Evolutionary conservation across 441 rosid genomes (phyloP).

Genomic region (Erodium trifolium): DNA sequence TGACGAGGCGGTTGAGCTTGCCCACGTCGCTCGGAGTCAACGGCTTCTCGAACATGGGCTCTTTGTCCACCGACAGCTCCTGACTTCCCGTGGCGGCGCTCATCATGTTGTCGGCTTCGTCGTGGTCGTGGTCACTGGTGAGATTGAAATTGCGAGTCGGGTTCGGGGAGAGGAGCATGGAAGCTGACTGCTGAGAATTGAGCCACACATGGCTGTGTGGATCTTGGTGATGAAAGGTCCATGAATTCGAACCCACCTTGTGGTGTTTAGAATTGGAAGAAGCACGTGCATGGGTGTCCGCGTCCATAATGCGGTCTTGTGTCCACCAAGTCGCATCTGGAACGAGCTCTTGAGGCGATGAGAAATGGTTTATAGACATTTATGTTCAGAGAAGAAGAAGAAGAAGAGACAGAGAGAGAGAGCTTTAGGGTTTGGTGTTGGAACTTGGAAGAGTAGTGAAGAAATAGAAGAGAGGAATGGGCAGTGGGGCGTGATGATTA

Average conservation of each 20-base stretch:
- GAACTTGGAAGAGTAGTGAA: neutral
- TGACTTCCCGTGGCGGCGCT: too few relatives aligned
- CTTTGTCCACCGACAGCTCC: slow-evolving; percentile 22
- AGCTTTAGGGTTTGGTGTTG: neutral
- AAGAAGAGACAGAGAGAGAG: neutral
- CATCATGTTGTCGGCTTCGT: neutral
- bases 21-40: slow-evolving; percentile 93
- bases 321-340: slow-evolving; percentile 39
- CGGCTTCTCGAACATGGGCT: slow-evolving; percentile 73
- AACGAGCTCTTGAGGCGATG: slow-evolving; percentile 10
- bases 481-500: slow-evolving; percentile 16
- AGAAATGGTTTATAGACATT: slow-evolving; percentile 59
- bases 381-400: neutral
- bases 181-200: neutral
- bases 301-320: slow-evolving; percentile 31
- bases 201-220: neutral
- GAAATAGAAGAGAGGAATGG: too few relatives aligned
- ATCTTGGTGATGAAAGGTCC: slow-evolving; percentile 8
- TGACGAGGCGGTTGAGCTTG: slow-evolving; percentile 88
- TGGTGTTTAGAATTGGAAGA: too few relatives aligned
- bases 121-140: slow-evolving; percentile 19
- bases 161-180: too few relatives aligned
- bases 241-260: slow-evolving; percentile 8
- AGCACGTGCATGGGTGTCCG: slow-evolving; percentile 18
- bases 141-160: slow-evolving; percentile 27